Evolutionary conservation across 2,329 filamentous ascomycete genomes (phyloP).

Genomic region (Aphanoascus verrucosus): DNA sequence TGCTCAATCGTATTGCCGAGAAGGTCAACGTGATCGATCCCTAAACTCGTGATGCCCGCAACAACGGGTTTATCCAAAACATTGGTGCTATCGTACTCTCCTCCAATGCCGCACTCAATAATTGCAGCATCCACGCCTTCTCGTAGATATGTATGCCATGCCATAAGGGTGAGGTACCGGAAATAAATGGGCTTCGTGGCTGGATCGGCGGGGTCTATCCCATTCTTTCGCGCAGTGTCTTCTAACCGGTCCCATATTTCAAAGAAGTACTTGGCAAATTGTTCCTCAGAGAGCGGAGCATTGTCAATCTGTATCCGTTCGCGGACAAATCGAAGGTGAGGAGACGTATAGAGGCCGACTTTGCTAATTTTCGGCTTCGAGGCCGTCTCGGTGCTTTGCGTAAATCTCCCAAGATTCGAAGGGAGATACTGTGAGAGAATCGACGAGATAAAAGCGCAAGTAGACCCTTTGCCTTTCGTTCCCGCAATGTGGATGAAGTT

Average conservation of each 20-base stretch:
- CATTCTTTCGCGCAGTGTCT: conserved; percentile 42
- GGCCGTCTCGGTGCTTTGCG: conserved; percentile 21
- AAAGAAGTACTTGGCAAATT: conserved; percentile 70
- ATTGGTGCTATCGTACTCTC: conserved; percentile 88
- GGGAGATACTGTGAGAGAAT: conserved; percentile 57
- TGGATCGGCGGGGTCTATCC: conserved; percentile 41
- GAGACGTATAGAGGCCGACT: conserved; percentile 74
- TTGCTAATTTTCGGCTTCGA: conserved; percentile 37
- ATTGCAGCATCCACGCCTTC: conserved; percentile 70
- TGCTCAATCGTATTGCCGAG: conserved; percentile 67
- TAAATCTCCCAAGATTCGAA: conserved; percentile 23
- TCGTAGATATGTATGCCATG: conserved; percentile 67
- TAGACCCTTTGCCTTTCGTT: conserved; percentile 89
- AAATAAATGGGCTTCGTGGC: conserved; percentile 79
- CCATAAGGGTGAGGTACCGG: conserved; percentile 78
- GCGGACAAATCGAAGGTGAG: conserved; percentile 70
- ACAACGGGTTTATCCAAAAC: conserved; percentile 61
- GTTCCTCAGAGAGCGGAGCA: conserved; percentile 52
- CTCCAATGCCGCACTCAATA: conserved; percentile 88
- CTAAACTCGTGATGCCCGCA: conserved; percentile 66
- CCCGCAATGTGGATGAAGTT: conserved; percentile 75
- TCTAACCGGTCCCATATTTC: conserved; percentile 66
- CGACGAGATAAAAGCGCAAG: conserved; percentile 70
- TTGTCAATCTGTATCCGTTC: conserved; percentile 78
- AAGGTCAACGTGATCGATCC: conserved; percentile 74